Percentiles rank a stretch among this genome's conserved stretches.
phyloP scores from a whole-genome alignment of 352 stramenopile genomes.

The Pythium myriotylum region DNA sequence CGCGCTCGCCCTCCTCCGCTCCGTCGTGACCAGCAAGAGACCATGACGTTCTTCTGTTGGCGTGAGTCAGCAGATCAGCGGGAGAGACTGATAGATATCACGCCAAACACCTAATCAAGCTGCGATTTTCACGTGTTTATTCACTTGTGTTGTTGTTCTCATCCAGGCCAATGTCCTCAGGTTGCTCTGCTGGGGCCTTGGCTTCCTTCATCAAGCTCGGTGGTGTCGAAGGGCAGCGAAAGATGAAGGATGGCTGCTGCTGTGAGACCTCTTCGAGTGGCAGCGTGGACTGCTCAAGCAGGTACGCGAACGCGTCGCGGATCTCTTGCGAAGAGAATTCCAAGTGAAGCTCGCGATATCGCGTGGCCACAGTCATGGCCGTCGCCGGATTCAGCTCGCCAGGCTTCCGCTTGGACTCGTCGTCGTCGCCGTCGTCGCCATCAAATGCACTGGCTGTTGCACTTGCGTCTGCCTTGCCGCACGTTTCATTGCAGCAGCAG shows the following conservation, averaged over 20 bases:
- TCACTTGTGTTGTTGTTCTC: too few species aligned
- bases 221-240: conserved; percentile 10
- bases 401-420: conserved; percentile 32
- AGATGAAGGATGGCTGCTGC: conserved; percentile 20
- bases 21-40: too few species aligned
- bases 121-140: too few species aligned
- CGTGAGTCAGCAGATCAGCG: too few species aligned
- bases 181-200: conserved; percentile 5
- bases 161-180: background rate
- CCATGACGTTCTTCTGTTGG: too few species aligned
- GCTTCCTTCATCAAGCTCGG: background rate
- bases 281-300: conserved; percentile 67
- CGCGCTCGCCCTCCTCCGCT: too few species aligned
- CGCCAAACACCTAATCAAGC: too few species aligned
- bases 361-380: conserved; percentile 62
- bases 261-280: conserved; percentile 35
- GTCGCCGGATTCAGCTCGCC: conserved; percentile 51
- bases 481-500: conserved; percentile 16
- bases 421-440: background rate
- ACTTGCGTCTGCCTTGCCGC: conserved; percentile 3
- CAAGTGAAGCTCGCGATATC: conserved; percentile 68
- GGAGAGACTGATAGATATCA: too few species aligned
- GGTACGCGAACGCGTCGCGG: conserved; percentile 68
- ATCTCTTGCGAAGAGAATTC: conserved; percentile 68
- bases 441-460: conserved; percentile 17